phyloP scores from a whole-genome alignment of 345 rosid species.

The Lumnitzera littorea region DNA sequence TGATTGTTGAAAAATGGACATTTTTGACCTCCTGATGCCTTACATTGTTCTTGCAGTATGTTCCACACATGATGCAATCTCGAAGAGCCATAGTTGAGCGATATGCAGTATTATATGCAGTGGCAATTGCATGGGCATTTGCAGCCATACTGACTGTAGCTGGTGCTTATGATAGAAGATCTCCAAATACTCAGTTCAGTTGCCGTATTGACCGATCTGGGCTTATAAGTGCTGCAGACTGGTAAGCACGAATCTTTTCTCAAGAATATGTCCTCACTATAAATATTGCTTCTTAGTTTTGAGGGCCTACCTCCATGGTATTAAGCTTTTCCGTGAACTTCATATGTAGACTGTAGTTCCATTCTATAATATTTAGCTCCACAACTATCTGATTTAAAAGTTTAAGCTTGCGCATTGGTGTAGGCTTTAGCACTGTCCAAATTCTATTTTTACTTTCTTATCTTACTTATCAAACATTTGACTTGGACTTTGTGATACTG shows the following conservation, averaged over 20 bases:
- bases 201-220: slow-evolving; percentile 88
- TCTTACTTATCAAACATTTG: not conserved
- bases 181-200: slow-evolving; percentile 59
- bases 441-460: too few species aligned
- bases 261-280: not conserved
- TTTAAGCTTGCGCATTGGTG: too few species aligned
- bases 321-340: too few species aligned
- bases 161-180: slow-evolving; percentile 58
- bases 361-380: too few species aligned
- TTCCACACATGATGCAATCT: slow-evolving; percentile 49
- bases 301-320: too few species aligned
- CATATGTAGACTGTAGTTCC: too few species aligned
- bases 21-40: not conserved
- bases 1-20: slow-evolving; percentile 3
- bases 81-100: slow-evolving; percentile 33
- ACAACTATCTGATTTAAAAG: too few species aligned
- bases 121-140: slow-evolving; percentile 55
- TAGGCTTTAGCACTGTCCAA: too few species aligned
- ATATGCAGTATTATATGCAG: slow-evolving; percentile 51
- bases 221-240: slow-evolving; percentile 66
- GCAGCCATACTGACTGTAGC: slow-evolving; percentile 79
- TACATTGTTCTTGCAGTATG: slow-evolving; percentile 35
- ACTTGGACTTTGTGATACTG: not conserved
- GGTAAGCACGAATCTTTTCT: slow-evolving; percentile 34
- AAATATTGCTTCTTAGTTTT: not conserved